Percentiles rank a stretch among this genome's conserved stretches.
phyloP scores from a whole-genome alignment of 2,329 filamentous ascomycete species.

The Talaromyces islandicus region DNA sequence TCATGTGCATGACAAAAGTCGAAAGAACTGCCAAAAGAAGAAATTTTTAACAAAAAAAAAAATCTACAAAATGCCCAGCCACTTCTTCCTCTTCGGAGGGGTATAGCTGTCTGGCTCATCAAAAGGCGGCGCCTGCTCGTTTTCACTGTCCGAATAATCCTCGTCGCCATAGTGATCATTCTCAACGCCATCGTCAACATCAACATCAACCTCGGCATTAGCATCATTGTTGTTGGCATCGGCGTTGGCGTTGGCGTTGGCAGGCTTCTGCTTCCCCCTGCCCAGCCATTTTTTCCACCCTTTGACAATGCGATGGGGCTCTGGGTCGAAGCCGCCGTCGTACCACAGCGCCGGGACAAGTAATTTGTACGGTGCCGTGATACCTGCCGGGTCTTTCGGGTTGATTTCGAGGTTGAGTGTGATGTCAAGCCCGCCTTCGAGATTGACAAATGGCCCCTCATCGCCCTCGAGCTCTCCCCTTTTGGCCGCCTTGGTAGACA shows the following conservation, averaged over 20 bases:
- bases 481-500: constrained; percentile 57
- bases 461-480: constrained; percentile 49
- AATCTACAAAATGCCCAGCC: constrained; percentile 19
- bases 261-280: constrained; percentile 20
- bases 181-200: neutral
- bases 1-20: neutral
- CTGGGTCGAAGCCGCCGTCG: constrained; percentile 36
- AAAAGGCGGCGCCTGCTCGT: constrained; percentile 6
- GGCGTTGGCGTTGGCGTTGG: neutral
- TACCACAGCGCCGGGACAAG: constrained; percentile 70
- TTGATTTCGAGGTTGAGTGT: constrained; percentile 86
- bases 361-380: constrained; percentile 79
- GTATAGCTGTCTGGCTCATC: constrained; percentile 7
- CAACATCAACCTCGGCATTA: neutral
- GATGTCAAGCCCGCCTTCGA: constrained; percentile 80
- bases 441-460: constrained; percentile 56
- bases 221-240: neutral
- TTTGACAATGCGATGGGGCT: constrained; percentile 28
- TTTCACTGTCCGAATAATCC: constrained; percentile 9
- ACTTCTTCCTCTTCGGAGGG: constrained; percentile 24
- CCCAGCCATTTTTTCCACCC: constrained; percentile 35
- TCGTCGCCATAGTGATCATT: constrained; percentile 12
- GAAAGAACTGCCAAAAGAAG: neutral
- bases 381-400: constrained; percentile 76
- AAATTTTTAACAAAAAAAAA: neutral